Percentiles rank a stretch among this genome's conserved stretches.
phyloP scores from a whole-genome alignment of 192 early-diverging fungal species.

The Mortierella hygrophila region DNA sequence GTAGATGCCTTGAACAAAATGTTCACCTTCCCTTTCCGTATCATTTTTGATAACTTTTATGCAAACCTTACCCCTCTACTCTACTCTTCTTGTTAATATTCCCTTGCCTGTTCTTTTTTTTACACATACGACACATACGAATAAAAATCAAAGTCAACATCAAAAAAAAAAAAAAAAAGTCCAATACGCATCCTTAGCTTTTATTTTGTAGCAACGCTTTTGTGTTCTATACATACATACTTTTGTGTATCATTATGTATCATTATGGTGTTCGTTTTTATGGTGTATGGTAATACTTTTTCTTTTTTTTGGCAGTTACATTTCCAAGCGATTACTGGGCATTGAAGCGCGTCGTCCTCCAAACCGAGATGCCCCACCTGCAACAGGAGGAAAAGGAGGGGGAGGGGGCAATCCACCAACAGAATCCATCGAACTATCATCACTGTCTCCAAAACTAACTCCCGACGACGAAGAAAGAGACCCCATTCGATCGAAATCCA shows the following conservation, averaged over 20 bases:
- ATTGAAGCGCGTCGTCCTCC: slow-evolving; percentile 41
- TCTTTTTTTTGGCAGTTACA: slow-evolving; percentile 21
- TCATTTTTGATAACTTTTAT: slow-evolving; percentile 5
- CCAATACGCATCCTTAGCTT: not conserved
- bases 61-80: not conserved
- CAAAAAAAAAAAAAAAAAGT: too few relatives aligned
- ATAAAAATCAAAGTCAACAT: not conserved
- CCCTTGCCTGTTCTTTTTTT: not conserved
- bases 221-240: not conserved
- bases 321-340: slow-evolving; percentile 50
- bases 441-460: not conserved
- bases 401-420: not conserved
- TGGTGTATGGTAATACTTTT: not conserved
- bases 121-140: not conserved
- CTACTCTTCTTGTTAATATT: slow-evolving; percentile 1
- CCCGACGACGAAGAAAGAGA: not conserved
- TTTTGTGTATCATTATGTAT: slow-evolving; percentile 15
- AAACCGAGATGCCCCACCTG: slow-evolving; percentile 10
- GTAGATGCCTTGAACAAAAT: not conserved
- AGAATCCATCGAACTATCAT: not conserved
- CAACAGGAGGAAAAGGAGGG: not conserved
- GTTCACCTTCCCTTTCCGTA: not conserved
- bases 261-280: not conserved
- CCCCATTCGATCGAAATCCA: not conserved
- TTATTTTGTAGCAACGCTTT: not conserved